These are phyloP conservation scores for Crithidia brevicula DNA, from an alignment of 208 protist genomes.

Conservation along the genomic window DNA sequence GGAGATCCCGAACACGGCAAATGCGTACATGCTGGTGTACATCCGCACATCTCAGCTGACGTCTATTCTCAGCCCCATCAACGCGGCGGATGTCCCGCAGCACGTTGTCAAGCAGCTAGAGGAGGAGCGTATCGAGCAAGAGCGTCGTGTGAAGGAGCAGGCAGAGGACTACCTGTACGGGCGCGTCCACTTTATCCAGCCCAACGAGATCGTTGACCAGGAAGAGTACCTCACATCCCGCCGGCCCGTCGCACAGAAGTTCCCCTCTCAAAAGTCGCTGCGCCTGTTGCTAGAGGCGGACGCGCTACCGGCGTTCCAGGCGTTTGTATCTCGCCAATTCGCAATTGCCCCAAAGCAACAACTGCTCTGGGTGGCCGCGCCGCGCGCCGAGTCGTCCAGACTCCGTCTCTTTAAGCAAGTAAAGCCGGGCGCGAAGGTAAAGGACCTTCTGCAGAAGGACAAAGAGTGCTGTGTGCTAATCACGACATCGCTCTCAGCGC, in stretches of 20 bases:
- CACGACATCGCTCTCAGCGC: conserved; percentile 40
- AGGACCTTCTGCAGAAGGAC: conserved; percentile 52
- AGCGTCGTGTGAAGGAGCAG: conserved; percentile 55
- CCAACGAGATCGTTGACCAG: conserved; percentile 63
- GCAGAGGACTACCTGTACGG: conserved; percentile 86
- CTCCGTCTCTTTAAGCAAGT: conserved; percentile 56
- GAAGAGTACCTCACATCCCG: conserved; percentile 60
- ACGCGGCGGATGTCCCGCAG: conserved; percentile 61
- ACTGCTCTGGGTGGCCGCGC: conserved; percentile 67
- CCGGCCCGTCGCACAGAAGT: conserved; percentile 50
- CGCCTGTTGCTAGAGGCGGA: conserved; percentile 63
- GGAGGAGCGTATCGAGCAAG: conserved; percentile 57
- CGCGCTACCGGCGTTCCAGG: conserved; percentile 59
- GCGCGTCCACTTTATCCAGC: conserved; percentile 71
- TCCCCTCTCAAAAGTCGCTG: conserved; percentile 60
- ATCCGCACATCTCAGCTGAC: conserved; percentile 75
- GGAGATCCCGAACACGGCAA: conserved; percentile 77
- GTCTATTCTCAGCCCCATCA: conserved; percentile 68
- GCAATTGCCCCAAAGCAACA: conserved; percentile 41
- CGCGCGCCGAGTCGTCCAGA: conserved; percentile 21
- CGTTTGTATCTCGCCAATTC: conserved; percentile 55
- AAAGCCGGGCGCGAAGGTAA: conserved; percentile 56
- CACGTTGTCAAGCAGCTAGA: conserved; percentile 77
- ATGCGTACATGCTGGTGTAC: conserved; percentile 93
- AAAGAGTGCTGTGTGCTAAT: conserved; percentile 83